Base-by-base conservation (phyloP, 2,329 filamentous ascomycete species). In the Fusarium piperis region DNA sequence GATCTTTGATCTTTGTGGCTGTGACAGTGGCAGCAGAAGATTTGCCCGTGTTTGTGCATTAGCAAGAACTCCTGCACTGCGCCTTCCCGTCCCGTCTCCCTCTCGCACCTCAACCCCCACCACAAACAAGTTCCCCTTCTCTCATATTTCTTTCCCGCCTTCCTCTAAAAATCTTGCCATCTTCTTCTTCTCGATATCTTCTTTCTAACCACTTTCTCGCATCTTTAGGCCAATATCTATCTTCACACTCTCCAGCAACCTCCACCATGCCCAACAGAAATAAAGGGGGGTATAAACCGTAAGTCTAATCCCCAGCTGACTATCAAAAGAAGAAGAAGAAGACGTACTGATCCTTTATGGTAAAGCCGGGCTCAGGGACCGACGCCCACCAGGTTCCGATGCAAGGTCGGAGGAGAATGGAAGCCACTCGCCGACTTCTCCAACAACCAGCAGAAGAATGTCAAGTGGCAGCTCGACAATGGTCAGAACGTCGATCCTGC, bases 371-470 rank as follows among this genome's bases (percentile, higher is more conserved):
- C 51, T 3, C 35, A 63, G 9, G 39, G 35, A 20, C 23, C 23
- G 2, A 16, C 64, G 1, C 65, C 68, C 15, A 68, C 53, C 4
- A 82, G 80, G 35, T 81, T 76, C 57, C 76, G 78, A 20, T 83
- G 81, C 74, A 77, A 79, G 32, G 68, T 78, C 18, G 81, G 81
- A 4, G 74, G 76, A n/a, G 81, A 83, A 61, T 83, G 78, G 79
- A 80, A 79, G 53, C 59, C 75, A 0, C 58, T 79, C 3, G 53
- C 68, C 4, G 68, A 65, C 4, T 83, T 83, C 62, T 82, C 80
- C 6, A 74, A 73, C 7, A 77, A 65, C 5, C 80, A 83, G 56
- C 79, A 78, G 57, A 74, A 71, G 18, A 58, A 77, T 7, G 52
- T 81, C 12, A 64, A 74, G 12, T 18, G 53, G 16, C 73, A 75